Evolutionary conservation across 83 land plant species (phyloP), one percentile per base, ranked within the genome.

Genomic region (Picea abies): DNA sequence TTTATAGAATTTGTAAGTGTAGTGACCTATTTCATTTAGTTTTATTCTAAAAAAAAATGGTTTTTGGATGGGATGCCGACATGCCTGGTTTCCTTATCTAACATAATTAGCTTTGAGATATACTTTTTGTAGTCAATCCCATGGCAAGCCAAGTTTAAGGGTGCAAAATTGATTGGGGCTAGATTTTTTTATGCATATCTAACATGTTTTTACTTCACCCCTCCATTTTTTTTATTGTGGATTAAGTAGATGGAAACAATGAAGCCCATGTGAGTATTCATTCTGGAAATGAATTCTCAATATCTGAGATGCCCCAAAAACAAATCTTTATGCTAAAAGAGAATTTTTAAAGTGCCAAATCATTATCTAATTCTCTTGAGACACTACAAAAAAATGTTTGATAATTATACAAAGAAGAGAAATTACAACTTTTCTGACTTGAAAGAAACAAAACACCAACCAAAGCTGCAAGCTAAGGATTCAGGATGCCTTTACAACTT

Each of bases 141-240:
- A 26, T 85, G 98, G 84, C 98, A 95, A 84, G 95, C 94, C 19
- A 97, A 97, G 78, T 97, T 97, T 83, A 95, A 87, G 85, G 98
- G 98, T 47, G 94, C 98, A 29, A 95, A 95, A 68, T 79, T 97
- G 37, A 37, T 93, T 7, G 99, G 98, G 47, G 98, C 99, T 26
- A 96, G 98, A 79, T 97, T 97, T 89, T 97, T 95, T 83, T 96
- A 97, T 90, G 94, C 98, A 60, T 93, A 97, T 87, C 89, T 95
- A 63, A 97, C 99, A 86, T 97, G 97, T 97, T 44, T 63, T 60
- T 47, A 58, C 58, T 26, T 32, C 29, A 52, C 15, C 20, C 29
- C 16, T 25, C 25, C 19, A 5, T 37, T 35, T 32, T 19, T 35
- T 69, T 69, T 11, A 32, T 12, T 4, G 5, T 69, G 73, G 41